A percentile compares a stretch with the other conserved stretches of the same genome.
phyloP scores from a whole-genome alignment of 2,329 filamentous ascomycete species.

The Beauveria varroae region DNA sequence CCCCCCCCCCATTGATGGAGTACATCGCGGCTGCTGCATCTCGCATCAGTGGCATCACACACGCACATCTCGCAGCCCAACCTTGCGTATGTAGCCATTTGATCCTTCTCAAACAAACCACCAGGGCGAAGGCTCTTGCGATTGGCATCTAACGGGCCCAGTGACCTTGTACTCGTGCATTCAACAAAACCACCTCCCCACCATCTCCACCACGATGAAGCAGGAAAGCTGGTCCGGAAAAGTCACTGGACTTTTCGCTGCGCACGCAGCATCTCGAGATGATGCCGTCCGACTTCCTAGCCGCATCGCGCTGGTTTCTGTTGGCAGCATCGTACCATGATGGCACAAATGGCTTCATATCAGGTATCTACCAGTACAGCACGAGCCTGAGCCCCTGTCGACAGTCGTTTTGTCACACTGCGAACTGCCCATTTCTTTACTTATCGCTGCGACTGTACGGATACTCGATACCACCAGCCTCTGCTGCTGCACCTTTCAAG shows the following conservation, averaged over 20 bases:
- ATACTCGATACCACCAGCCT: too few species aligned
- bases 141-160: neutral
- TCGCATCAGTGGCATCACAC: neutral
- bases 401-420: too few species aligned
- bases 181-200: neutral
- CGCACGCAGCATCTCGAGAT: too few species aligned
- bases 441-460: too few species aligned
- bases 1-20: neutral
- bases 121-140: neutral
- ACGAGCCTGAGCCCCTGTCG: neutral
- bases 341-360: neutral
- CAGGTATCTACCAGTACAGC: neutral
- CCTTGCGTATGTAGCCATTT: neutral
- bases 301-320: too few species aligned
- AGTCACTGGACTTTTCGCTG: neutral
- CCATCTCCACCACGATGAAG: neutral
- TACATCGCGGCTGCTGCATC: neutral
- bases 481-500: too few species aligned
- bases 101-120: neutral
- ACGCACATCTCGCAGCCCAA: constrained; percentile 1
- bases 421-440: too few species aligned
- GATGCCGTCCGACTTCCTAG: too few species aligned
- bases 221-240: neutral
- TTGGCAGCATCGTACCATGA: neutral
- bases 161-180: constrained; percentile 1